A percentile compares a stretch with the other conserved stretches of the same genome.
phyloP scores from a whole-genome alignment of 2,329 filamentous ascomycete species.

The Penicillium thymicola region DNA sequence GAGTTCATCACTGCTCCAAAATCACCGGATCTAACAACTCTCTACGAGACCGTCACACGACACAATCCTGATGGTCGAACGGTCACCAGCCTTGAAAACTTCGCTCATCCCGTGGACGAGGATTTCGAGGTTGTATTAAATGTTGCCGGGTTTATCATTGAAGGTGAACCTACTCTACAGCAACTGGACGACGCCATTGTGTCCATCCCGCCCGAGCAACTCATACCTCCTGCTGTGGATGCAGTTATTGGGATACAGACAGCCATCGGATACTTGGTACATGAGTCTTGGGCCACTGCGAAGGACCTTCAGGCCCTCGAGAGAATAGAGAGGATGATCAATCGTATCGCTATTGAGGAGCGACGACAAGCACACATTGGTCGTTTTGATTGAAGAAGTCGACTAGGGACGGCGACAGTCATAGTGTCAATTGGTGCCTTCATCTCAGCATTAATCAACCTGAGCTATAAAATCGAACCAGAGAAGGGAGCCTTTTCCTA shows the following conservation, averaged over 20 bases:
- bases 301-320: conserved; percentile 1
- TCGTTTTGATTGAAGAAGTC: background rate
- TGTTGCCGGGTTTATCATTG: background rate
- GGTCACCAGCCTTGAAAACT: background rate
- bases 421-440: no score
- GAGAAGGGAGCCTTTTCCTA: no score
- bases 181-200: conserved; percentile 5
- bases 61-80: background rate
- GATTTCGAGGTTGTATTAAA: background rate
- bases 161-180: background rate
- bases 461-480: no score
- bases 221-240: background rate
- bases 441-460: no score
- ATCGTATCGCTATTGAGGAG: background rate
- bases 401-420: no score
- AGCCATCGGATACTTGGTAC: conserved; percentile 6
- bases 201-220: background rate
- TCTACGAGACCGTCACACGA: conserved; percentile 1
- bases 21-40: background rate
- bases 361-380: background rate
- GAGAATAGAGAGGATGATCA: background rate
- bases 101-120: conserved; percentile 2
- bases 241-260: conserved; percentile 5
- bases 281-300: background rate
- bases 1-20: conserved; percentile 1